Evolutionary conservation across 2,329 filamentous ascomycete genomes (phyloP), one percentile per base, ranked within the genome.

Genomic region (Calycina herbarum): DNA sequence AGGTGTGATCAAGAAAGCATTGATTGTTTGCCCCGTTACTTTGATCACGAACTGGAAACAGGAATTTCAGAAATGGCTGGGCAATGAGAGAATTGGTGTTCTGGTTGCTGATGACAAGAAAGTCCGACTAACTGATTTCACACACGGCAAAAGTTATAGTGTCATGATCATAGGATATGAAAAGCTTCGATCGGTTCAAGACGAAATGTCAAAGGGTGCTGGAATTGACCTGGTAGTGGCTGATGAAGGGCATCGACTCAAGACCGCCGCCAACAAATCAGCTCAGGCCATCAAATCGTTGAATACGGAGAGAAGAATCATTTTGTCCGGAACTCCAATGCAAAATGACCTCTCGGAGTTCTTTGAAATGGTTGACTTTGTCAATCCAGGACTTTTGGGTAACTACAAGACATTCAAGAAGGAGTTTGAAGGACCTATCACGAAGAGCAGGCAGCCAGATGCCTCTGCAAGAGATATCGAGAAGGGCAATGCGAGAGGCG

Each of bases 291-390:
- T 96, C 48, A 86, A 94, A 61, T 83, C 97, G 0, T 83, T 99
- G 0, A 96, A 98, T 42, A 98, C 95, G 0, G 61, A 67, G 3
- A 71, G 69, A 57, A 61, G 73, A 64, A 68, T 77, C 60, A 73
- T 77, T 40, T 62, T 77, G n/a, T 75, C 75, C n/a, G 95, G 95
- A 10, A 99, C 95, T 0, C 95, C 95, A 0, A 81, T 99, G 0
- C 95, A 99, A 70, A 99, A 99, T 77, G 98, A 98, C 69, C 84
- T 99, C 0, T 90, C 93, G 1, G 95, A 99, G 73, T 81, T 99
- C 0, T 99, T 94, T 92, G 96, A 93, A 0, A 80, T 99, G 8
- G 84, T 99, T 0, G 94, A 99, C 74, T 99, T 99, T 73, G 82
- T 98, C 0, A 86, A 98, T 64, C 95, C 94, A 0, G 92, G 92